These are phyloP conservation scores for Stephanodiscus minutulus DNA, from an alignment of 108 stramenopile species.

Conservation along the genomic window DNA sequence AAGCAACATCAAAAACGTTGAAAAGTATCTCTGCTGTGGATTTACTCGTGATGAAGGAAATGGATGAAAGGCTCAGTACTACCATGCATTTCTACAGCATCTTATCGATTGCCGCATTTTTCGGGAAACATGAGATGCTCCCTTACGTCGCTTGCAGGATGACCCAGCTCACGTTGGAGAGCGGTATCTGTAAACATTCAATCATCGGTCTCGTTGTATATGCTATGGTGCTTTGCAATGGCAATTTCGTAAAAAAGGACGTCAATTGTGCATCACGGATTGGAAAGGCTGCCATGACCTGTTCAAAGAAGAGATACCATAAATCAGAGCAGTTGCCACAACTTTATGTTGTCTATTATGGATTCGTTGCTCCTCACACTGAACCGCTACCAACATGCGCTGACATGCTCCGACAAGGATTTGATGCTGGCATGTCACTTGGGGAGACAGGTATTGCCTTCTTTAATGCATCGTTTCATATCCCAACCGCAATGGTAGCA, in stretches of 20 bases:
- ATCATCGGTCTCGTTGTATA: constrained; percentile 10
- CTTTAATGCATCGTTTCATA: constrained; percentile 1
- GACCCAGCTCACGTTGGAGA: too few relatives aligned
- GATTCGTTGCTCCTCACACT: constrained; percentile 10
- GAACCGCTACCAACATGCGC: constrained; percentile 23
- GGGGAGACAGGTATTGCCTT: constrained; percentile 21
- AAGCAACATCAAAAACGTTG: constrained; percentile 2
- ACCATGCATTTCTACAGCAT: constrained; percentile 29
- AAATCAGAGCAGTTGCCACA: constrained; percentile 8
- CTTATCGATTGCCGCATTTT: constrained; percentile 2
- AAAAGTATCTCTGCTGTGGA: not conserved
- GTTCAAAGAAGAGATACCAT: constrained; percentile 16
- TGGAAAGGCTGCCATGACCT: constrained; percentile 20
- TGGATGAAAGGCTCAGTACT: not conserved
- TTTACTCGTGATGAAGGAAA: constrained; percentile 28
- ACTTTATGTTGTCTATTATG: constrained; percentile 13
- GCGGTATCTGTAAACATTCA: constrained; percentile 37
- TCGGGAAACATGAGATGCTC: constrained; percentile 11
- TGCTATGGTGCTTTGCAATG: constrained; percentile 16
- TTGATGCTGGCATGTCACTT: too few relatives aligned
- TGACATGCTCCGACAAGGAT: too few relatives aligned
- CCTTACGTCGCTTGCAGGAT: constrained; percentile 16
- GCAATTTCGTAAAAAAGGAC: not conserved
- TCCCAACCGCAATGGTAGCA: constrained; percentile 8
- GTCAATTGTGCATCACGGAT: too few relatives aligned